phyloP scores from a whole-genome alignment of 129 eudicot genomes.

The Ambrosia artemisiifolia region DNA sequence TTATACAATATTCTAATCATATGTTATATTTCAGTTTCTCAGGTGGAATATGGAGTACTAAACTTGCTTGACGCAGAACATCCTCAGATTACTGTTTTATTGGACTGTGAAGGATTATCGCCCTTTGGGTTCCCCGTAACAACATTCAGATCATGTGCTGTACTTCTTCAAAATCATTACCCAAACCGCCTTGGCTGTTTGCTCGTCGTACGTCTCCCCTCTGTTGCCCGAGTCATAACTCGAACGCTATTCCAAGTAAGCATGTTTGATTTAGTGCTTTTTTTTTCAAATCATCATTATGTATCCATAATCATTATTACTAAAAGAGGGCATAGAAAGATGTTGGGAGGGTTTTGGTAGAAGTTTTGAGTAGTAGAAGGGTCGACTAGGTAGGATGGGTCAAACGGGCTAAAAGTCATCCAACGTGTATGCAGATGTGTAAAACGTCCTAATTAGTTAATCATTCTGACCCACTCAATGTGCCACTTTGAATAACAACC shows the following conservation, averaged over 20 bases:
- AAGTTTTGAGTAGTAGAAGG: neutral
- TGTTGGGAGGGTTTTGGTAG: neutral
- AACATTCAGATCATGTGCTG: constrained; percentile 62
- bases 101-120: constrained; percentile 72
- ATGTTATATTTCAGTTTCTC: constrained; percentile 49
- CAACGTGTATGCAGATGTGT: neutral
- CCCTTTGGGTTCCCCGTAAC: constrained; percentile 76
- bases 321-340: neutral
- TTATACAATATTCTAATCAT: neutral
- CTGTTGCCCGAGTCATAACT: constrained; percentile 50
- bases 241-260: constrained; percentile 67
- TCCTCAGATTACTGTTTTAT: constrained; percentile 63
- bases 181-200: constrained; percentile 73
- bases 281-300: neutral
- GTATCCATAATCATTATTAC: neutral
- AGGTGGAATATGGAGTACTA: constrained; percentile 67
- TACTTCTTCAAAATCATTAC: constrained; percentile 77
- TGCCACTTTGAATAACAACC: neutral
- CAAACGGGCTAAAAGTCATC: neutral
- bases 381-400: too few species aligned
- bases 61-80: constrained; percentile 47
- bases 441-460: neutral
- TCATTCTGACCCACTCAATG: neutral
- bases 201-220: constrained; percentile 54
- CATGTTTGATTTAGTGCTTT: neutral